Base-by-base conservation (phyloP, 129 eudicot species). In the Oenanthe sinensis region DNA sequence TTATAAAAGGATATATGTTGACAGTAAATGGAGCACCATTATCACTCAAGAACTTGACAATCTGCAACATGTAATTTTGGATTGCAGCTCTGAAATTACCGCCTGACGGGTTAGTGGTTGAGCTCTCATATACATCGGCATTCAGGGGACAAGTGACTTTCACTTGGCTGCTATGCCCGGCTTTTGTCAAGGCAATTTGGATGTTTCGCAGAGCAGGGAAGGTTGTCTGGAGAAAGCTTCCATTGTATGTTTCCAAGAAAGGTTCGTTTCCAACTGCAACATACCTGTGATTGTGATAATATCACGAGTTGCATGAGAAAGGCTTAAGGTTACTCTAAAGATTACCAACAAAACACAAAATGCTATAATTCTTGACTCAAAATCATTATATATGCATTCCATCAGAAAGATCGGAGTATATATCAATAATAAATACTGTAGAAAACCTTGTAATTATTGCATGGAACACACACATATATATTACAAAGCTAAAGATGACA, bases 261-360 rank as follows among this genome's bases (percentile, higher is more conserved):
- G 92, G 92, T 78, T 89, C 92, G 37, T 89, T 89, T 43, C 90
- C 93, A 63, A 89, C 94, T 8, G 91, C 94, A 71, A 89, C 88
- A 44, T 89, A 89, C 88, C 94, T 89, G 79, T 9, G 74, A 26
- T 45, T 89, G 77, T 13, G 39, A 26, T 30, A 74, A 46, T 3
- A 80, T 6, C 16, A 36, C 10, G 33, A 60, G 44, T 28, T 33
- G 65, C 45, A 49, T 49, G 47, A 50, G 46, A 65, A 47, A 26
- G 58, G 33, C 11, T 50, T 12, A 26, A 73, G 26, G 33, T 48
- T 46, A 26, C 37, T 28, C 42, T 46, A 74, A 45, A 26, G 19
- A 74, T 46, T 39, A 5, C 42, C 42, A 39, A 39, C 42, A 39
- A 39, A 39, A 3, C 5, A 39, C 42, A 39, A 39, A 39, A 39